Base-by-base conservation (phyloP, 148 eudicot species). In the Vaccinium myrtillus region DNA sequence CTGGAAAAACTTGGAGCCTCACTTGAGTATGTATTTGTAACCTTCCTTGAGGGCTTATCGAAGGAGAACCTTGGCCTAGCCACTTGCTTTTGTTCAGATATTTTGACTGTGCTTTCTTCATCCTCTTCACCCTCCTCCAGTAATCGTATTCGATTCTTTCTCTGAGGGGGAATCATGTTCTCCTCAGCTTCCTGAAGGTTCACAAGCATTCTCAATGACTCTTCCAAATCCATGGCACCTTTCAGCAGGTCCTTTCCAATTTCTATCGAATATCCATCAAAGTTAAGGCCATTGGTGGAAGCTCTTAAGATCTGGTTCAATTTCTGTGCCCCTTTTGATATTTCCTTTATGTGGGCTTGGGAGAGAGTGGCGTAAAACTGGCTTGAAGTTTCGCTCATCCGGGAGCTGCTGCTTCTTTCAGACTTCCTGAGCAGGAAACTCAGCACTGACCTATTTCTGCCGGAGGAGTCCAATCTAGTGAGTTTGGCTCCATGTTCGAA, bases 151-250 rank as follows among this genome's bases (percentile, higher is more conserved):
- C 89, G 86, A 80, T 86, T 89, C 82, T 91, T 94, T 67, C 83
- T 89, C 89, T 86, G 90, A 49, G 92, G 85, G 53, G 55, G 85
- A 30, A 77, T 79, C 78, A 81, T 85, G 84, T 85, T 48, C 2
- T 93, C 91, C 65, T 98, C 90, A 51, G 92, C 93, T 82, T 97
- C 98, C 82, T 97, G 99, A 79, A 97, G 81, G 84, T 88, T 93
- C 54, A 91, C 98, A 59, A 97, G 96, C 98, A 94, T 94, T 70
- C 88, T 89, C 58, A 97, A 77, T 14, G 98, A 92, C 83, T 95
- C 95, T 87, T 97, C 98, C 89, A 97, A 83, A 80, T 95, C 95
- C 82, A 86, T 86, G 4, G 98, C 96, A 16, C 99, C 98, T 90
- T 93, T 93, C 87, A 94, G 82, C 49, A 97, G 86, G 48, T 97